Percentiles rank a stretch among this genome's conserved stretches.
Evolutionary conservation across 306 rosid species (phyloP).

Genomic region (Gynostemma pentaphyllum): DNA sequence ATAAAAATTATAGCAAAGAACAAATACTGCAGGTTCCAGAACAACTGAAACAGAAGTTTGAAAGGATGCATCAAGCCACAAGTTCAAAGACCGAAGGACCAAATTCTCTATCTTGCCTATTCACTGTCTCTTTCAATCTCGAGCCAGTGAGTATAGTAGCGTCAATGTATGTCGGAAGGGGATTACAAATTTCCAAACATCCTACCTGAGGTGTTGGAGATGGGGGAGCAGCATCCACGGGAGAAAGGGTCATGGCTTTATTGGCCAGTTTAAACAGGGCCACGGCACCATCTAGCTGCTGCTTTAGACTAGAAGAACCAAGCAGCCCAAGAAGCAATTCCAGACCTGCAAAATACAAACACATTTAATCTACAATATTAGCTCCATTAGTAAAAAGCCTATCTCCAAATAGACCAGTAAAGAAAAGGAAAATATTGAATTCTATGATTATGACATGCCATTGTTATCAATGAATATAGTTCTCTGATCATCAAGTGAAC

Average conservation of each 20-base stretch:
- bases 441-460: constrained; percentile 35
- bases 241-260: constrained; percentile 68
- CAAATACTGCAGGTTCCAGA: not conserved
- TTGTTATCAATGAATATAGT: constrained; percentile 61
- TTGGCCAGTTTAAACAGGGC: constrained; percentile 81
- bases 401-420: not conserved
- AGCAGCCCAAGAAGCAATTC: constrained; percentile 89
- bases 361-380: not conserved
- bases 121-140: not conserved
- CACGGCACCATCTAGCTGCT: constrained; percentile 89
- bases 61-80: not conserved
- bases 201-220: constrained; percentile 94
- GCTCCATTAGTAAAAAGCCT: not conserved
- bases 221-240: constrained; percentile 89
- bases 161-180: not conserved
- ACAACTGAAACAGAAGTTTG: not conserved
- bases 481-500: constrained; percentile 73
- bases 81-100: not conserved
- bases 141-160: not conserved
- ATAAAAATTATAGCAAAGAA: not conserved
- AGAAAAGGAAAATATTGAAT: not conserved
- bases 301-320: constrained; percentile 53
- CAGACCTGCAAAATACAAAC: constrained; percentile 43
- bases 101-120: not conserved
- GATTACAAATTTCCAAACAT: not conserved